Percentiles rank a stretch among this genome's conserved stretches.
Evolutionary conservation across 1,284 basidiomycete species (phyloP).

Genomic region (Leccinum subrobustum): DNA sequence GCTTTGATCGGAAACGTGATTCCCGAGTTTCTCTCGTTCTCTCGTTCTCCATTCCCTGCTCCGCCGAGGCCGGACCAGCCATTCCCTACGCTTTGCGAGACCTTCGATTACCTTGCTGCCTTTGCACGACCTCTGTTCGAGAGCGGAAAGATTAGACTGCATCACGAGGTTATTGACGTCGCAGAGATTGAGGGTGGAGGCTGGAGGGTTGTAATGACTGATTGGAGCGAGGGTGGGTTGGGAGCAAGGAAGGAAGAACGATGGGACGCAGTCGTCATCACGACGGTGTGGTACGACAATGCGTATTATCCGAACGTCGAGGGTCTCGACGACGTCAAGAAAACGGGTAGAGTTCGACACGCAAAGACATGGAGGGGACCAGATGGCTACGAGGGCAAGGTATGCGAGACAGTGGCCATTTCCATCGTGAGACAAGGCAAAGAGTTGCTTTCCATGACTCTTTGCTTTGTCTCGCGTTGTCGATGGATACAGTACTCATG

Average conservation of each 20-base stretch:
- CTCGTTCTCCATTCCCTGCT: conserved; percentile 36
- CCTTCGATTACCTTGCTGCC: conserved; percentile 38
- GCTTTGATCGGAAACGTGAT: conserved; percentile 49
- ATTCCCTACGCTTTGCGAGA: conserved; percentile 44
- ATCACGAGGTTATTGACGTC: conserved; percentile 39
- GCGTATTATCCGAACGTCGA: conserved; percentile 41
- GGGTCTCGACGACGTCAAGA: conserved; percentile 36
- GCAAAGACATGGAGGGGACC: conserved; percentile 43
- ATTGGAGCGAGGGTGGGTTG: conserved; percentile 34
- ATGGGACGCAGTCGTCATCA: conserved; percentile 48
- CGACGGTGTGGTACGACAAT: conserved; percentile 45
- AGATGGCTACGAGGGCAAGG: conserved; percentile 40
- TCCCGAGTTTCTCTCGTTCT: conserved; percentile 46
- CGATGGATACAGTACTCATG: not conserved
- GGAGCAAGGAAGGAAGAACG: conserved; percentile 28
- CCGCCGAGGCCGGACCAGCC: conserved; percentile 37
- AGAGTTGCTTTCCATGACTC: not conserved
- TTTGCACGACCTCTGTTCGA: conserved; percentile 37
- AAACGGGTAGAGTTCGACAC: conserved; percentile 34
- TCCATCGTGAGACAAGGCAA: not conserved
- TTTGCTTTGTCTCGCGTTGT: not conserved
- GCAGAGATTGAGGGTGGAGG: conserved; percentile 36
- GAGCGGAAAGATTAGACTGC: conserved; percentile 38
- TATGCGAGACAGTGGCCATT: conserved; percentile 14
- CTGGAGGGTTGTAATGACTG: conserved; percentile 41